Evolutionary conservation across 306 rosid genomes (phyloP).

Genomic region (Quercus dentata): DNA sequence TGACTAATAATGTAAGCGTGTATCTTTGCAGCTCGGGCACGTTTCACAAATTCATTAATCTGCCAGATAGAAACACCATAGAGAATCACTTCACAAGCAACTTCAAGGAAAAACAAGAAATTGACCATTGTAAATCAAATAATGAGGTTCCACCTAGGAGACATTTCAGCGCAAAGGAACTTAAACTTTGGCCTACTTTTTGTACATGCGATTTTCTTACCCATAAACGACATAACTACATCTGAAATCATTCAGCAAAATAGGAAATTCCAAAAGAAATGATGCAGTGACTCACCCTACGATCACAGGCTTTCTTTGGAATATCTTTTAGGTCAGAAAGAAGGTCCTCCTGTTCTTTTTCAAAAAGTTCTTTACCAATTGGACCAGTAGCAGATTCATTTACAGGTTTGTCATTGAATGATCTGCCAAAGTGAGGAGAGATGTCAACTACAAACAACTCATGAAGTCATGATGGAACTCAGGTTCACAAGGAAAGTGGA

Average conservation of each 20-base stretch:
- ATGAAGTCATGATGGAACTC: not conserved
- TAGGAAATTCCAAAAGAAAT: not conserved
- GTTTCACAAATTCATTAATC: conserved; percentile 96
- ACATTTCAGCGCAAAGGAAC: not conserved
- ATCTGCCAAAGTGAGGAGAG: conserved; percentile 37
- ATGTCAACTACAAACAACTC: not conserved
- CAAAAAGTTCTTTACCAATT: conserved; percentile 84
- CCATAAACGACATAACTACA: too few relatives aligned
- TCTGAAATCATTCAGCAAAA: not conserved
- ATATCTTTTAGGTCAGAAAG: conserved; percentile 85
- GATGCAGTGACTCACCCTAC: conserved; percentile 54
- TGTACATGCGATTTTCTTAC: not conserved
- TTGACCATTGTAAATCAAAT: not conserved
- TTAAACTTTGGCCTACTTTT: not conserved
- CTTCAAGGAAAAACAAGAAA: not conserved
- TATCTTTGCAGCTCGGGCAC: conserved; percentile 86
- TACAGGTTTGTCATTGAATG: conserved; percentile 82
- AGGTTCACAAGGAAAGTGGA: not conserved
- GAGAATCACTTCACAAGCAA: not conserved
- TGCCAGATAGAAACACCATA: conserved; percentile 14
- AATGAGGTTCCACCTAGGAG: not conserved
- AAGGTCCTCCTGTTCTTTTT: conserved; percentile 89
- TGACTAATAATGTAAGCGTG: conserved; percentile 93
- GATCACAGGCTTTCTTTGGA: conserved; percentile 94
- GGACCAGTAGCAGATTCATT: conserved; percentile 51